Base-by-base conservation (phyloP, 306 rosid species). In the Casuarina glauca region DNA sequence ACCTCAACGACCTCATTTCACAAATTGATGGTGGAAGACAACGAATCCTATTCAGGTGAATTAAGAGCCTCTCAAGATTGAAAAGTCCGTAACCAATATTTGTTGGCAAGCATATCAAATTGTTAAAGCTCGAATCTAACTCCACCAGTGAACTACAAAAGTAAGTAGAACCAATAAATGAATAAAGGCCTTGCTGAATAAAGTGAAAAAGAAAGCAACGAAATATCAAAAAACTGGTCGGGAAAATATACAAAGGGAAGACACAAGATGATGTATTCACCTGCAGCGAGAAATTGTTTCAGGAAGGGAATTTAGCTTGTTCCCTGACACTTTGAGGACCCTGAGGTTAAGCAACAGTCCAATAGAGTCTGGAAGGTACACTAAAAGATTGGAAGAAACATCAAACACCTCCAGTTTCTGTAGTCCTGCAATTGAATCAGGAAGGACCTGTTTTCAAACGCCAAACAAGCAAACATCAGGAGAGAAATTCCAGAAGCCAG, bases 1-100 rank as follows among this genome's bases (percentile, higher is more conserved):
- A 76, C 71, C 74, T 87, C 6, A 87, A 82, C 55, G 91, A 87
- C 81, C 80, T 85, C 85, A 87, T 82, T 80, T 87, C 91, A 69
- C 88, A 83, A 39, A 87, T 69, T 50, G 88, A 85, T 13, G 85
- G 32, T n/a, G 91, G 88, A 78, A 87, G 85, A 32, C 17, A 79
- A 13, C 87, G 85, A 67, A 87, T 75, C 81, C 81, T 87, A 16
- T 87, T 87, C 72, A 85, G 61, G 36, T 78, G 80, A 74, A 87
- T 80, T 61, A 52, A 82, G 35, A 87, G 91, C 80, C 64, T 87
- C 82, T 87, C 82, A 0, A 87, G 88, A 76, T 78, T 84, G 64
- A 45, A 45, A 0, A 87, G 85, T 69, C 88, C 91, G 74, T 72
- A 75, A 46, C 85, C 84, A 79, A 80, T 77, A 70, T 80, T 85